These are phyloP conservation scores for Ceratocystis diversiconidia DNA, from an alignment of 2,329 filamentous ascomycete genomes.

Conservation along the genomic window DNA sequence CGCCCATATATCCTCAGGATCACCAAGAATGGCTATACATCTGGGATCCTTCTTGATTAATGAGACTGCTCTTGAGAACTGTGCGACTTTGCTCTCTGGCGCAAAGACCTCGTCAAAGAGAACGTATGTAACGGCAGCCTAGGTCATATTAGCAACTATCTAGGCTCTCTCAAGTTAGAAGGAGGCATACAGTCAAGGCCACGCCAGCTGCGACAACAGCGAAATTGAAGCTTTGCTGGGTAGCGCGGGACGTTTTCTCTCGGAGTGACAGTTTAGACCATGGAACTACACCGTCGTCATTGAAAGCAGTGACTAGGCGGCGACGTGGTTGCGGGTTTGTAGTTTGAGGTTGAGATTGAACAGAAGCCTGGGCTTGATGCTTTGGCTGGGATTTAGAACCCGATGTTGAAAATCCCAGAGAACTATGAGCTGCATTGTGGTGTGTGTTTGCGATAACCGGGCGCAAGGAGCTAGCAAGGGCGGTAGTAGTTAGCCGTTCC, in stretches of 20 bases:
- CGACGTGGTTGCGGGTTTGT: slow-evolving; percentile 36
- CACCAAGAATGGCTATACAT: slow-evolving; percentile 61
- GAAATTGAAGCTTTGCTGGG: slow-evolving; percentile 84
- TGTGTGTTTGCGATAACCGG: slow-evolving; percentile 26
- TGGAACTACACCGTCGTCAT: slow-evolving; percentile 67
- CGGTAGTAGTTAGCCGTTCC: slow-evolving; percentile 11
- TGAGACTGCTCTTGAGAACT: slow-evolving; percentile 78
- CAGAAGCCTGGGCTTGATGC: background rate
- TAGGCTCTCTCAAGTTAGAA: background rate
- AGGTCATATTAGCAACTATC: slow-evolving; percentile 14
- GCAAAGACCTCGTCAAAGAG: slow-evolving; percentile 75
- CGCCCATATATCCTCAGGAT: slow-evolving; percentile 59
- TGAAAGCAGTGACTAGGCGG: slow-evolving; percentile 65
- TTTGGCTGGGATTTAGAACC: slow-evolving; percentile 14
- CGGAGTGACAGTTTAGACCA: slow-evolving; percentile 62
- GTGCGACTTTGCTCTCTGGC: slow-evolving; percentile 66
- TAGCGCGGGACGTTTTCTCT: slow-evolving; percentile 73
- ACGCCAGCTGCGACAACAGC: slow-evolving; percentile 61
- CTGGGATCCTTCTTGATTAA: slow-evolving; percentile 58
- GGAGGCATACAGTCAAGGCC: slow-evolving; percentile 51
- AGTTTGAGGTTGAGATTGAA: background rate
- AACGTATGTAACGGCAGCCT: slow-evolving; percentile 66
- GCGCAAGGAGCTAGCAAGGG: slow-evolving; percentile 27
- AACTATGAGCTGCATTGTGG: slow-evolving; percentile 46
- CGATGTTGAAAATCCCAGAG: slow-evolving; percentile 24